These are phyloP conservation scores for Circinella umbellata DNA, from an alignment of 371 early-diverging fungal genomes.

Conservation along the genomic window DNA sequence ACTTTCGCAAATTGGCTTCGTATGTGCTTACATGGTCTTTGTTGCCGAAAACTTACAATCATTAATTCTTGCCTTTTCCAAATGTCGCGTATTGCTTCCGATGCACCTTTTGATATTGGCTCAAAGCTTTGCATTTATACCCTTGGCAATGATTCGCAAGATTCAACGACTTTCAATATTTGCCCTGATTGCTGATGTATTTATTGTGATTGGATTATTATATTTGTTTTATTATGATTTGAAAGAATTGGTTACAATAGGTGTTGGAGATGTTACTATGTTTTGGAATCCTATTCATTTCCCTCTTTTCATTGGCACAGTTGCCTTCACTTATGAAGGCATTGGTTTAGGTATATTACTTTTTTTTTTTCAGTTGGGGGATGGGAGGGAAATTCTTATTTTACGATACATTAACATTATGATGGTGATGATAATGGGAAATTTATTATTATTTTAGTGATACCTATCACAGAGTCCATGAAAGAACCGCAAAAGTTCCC, in stretches of 20 bases:
- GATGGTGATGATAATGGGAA: neutral
- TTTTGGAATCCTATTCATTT: conserved; percentile 74
- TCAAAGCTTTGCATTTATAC: conserved; percentile 81
- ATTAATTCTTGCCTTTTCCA: conserved; percentile 64
- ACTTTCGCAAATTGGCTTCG: conserved; percentile 86
- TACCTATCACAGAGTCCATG: conserved; percentile 78
- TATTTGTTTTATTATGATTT: conserved; percentile 82
- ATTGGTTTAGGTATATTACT: conserved; percentile 74
- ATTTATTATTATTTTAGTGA: conserved; percentile 30
- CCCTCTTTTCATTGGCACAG: conserved; percentile 86
- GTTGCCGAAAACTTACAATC: conserved; percentile 84
- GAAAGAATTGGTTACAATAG: conserved; percentile 53
- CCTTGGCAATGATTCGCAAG: conserved; percentile 81
- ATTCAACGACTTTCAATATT: conserved; percentile 81
- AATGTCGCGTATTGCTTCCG: conserved; percentile 58
- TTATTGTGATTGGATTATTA: conserved; percentile 79
- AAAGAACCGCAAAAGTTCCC: conserved; percentile 82
- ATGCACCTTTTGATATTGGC: conserved; percentile 67
- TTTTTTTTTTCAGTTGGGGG: neutral
- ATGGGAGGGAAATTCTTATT: no score
- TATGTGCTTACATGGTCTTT: conserved; percentile 88
- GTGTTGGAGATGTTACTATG: conserved; percentile 58
- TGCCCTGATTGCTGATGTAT: conserved; percentile 84
- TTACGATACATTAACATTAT: no score
- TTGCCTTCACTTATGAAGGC: conserved; percentile 91